These are phyloP conservation scores for Tetratostichococcus sp. DNA, from an alignment of 139 green algal genomes.

Conservation along the genomic window DNA sequence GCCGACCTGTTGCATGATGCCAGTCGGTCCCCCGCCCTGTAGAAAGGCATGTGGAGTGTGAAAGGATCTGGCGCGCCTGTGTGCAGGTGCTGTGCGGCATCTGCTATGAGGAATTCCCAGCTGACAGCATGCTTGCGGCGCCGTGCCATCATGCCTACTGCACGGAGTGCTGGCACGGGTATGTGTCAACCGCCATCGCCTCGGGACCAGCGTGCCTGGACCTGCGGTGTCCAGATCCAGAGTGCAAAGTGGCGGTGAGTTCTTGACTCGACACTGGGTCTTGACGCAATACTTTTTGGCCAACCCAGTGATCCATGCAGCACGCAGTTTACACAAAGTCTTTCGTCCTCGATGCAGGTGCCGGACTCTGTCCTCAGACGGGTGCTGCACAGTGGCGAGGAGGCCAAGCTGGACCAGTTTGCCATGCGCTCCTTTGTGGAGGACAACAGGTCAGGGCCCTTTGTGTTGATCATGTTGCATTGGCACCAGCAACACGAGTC, in stretches of 20 bases:
- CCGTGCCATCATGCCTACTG: constrained; percentile 75
- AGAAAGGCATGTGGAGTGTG: too few relatives aligned
- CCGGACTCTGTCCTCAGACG: constrained; percentile 29
- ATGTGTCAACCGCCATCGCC: constrained; percentile 45
- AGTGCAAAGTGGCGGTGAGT: constrained; percentile 40
- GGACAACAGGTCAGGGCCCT: constrained; percentile 48
- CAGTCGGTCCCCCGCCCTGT: too few relatives aligned
- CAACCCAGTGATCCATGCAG: too few relatives aligned
- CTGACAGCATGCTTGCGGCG: constrained; percentile 40
- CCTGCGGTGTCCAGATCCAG: constrained; percentile 61
- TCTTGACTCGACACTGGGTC: background rate
- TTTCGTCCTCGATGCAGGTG: too few relatives aligned
- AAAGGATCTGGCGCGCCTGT: too few relatives aligned
- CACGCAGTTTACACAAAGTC: too few relatives aligned
- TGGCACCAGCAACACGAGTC: too few relatives aligned
- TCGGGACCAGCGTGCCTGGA: constrained; percentile 49
- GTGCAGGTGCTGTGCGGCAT: constrained; percentile 73
- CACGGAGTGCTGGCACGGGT: constrained; percentile 67
- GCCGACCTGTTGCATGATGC: too few relatives aligned
- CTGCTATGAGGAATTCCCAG: constrained; percentile 81
- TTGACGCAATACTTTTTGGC: too few relatives aligned
- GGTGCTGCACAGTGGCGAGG: constrained; percentile 23
- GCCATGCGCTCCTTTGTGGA: constrained; percentile 81
- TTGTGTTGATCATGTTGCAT: background rate
- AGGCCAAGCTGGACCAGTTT: constrained; percentile 47